phyloP scores from a whole-genome alignment of 352 stramenopile species.

The Halophytophthora batemanensis region DNA sequence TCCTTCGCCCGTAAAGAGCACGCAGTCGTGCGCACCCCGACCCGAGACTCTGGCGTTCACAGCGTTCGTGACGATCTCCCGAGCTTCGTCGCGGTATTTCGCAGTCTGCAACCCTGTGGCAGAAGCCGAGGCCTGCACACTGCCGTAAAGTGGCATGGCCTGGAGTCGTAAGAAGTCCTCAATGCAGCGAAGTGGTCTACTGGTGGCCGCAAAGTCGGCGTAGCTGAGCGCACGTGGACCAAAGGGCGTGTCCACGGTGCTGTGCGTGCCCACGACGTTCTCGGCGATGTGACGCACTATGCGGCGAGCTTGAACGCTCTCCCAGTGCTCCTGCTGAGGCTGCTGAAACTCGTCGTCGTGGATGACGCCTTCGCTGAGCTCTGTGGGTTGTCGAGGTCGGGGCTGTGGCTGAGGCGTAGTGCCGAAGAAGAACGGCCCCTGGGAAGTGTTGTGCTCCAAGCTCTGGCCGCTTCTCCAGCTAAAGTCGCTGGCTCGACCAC shows the following conservation, averaged over 20 bases:
- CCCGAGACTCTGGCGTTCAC: conserved; percentile 83
- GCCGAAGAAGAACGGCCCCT: too few relatives aligned
- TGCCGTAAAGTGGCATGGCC: conserved; percentile 94
- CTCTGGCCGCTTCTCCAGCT: too few relatives aligned
- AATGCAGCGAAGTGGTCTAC: conserved; percentile 83
- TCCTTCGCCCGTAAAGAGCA: conserved; percentile 92
- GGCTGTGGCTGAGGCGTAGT: too few relatives aligned
- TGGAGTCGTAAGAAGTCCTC: conserved; percentile 87
- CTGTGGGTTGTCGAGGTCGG: too few relatives aligned
- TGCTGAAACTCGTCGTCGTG: too few relatives aligned
- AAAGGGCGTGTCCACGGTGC: conserved; percentile 61
- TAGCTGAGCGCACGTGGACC: conserved; percentile 85
- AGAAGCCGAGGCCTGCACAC: conserved; percentile 94
- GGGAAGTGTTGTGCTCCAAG: too few relatives aligned
- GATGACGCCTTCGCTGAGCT: too few relatives aligned
- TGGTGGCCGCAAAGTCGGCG: conserved; percentile 93
- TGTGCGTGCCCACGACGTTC: conserved; percentile 54
- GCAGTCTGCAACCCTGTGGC: conserved; percentile 77
- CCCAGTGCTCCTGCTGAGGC: too few relatives aligned
- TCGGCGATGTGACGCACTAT: conserved; percentile 32
- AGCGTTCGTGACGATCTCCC: conserved; percentile 88
- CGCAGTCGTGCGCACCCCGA: conserved; percentile 86
- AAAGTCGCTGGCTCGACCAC: too few relatives aligned
- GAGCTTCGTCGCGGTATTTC: conserved; percentile 92
- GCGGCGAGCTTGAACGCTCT: too few relatives aligned